Conservation (phyloP, 768 basidiomycete genomes). For the Xanthoconium purpureum region DNA sequence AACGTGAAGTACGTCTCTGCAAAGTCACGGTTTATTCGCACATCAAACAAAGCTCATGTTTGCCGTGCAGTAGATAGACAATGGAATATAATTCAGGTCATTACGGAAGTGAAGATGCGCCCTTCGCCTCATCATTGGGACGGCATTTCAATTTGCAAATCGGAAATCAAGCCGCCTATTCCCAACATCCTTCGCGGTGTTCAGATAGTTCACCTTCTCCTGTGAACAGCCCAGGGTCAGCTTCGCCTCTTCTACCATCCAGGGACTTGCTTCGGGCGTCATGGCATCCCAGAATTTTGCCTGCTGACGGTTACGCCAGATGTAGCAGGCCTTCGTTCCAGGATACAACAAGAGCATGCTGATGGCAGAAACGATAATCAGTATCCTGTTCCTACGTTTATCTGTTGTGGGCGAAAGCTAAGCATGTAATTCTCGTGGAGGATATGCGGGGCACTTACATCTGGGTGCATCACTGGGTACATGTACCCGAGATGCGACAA, state of each 20-base stretch:
- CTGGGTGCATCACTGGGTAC: constrained; percentile 52
- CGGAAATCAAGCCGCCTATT: constrained; percentile 61
- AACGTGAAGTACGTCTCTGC: too few relatives aligned
- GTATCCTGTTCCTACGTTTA: constrained; percentile 53
- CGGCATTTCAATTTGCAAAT: constrained; percentile 21
- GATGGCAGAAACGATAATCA: constrained; percentile 41
- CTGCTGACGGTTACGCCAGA: constrained; percentile 55
- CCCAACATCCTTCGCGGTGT: constrained; percentile 45
- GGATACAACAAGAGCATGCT: constrained; percentile 43
- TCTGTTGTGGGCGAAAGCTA: constrained; percentile 32
- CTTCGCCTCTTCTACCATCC: too few relatives aligned
- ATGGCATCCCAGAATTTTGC: constrained; percentile 56
- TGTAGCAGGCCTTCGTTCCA: constrained; percentile 50
- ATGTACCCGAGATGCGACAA: constrained; percentile 56
- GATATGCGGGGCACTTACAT: constrained; percentile 35
- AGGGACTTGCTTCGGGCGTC: constrained; percentile 41
- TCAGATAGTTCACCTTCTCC: too few relatives aligned
- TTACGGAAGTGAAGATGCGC: too few relatives aligned
- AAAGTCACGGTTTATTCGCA: too few relatives aligned
- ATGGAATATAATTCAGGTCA: too few relatives aligned
- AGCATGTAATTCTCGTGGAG: too few relatives aligned
- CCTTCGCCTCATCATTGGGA: too few relatives aligned
- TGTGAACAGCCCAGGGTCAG: neutral
- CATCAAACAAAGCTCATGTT: too few relatives aligned
- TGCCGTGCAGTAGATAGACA: too few relatives aligned